A percentile compares a stretch with the other conserved stretches of the same genome.
Evolutionary conservation across 257 asterid species (phyloP).

Genomic region (Anisodus tanguticus): DNA sequence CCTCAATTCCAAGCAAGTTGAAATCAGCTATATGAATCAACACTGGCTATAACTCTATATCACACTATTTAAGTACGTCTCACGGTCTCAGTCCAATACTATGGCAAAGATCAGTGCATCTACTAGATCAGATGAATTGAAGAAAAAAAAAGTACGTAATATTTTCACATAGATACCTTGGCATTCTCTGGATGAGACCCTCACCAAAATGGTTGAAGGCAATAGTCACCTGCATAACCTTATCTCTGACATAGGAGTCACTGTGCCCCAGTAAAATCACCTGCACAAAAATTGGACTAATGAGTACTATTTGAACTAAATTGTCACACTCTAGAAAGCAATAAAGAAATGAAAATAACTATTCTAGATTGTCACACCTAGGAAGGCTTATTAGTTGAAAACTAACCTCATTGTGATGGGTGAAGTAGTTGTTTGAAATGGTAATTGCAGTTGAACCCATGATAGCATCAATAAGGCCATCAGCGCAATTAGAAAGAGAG

Average conservation of each 20-base stretch:
- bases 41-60: not conserved
- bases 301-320: not conserved
- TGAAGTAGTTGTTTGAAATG: slow-evolving; percentile 81
- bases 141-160: not conserved
- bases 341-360: not conserved
- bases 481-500: slow-evolving; percentile 78
- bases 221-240: slow-evolving; percentile 60
- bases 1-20: not conserved
- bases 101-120: not conserved
- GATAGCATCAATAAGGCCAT: slow-evolving; percentile 83
- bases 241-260: slow-evolving; percentile 48
- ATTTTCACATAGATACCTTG: slow-evolving; percentile 43
- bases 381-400: not conserved
- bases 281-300: slow-evolving; percentile 36
- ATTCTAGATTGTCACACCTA: not conserved
- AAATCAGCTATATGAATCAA: not conserved
- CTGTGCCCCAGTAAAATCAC: slow-evolving; percentile 65
- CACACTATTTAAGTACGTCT: not conserved
- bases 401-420: slow-evolving; percentile 86
- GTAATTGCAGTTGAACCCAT: slow-evolving; percentile 95
- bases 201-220: slow-evolving; percentile 68
- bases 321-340: not conserved
- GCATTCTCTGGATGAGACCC: slow-evolving; percentile 63
- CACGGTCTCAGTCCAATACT: not conserved
- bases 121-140: not conserved